Evolutionary conservation across 2,329 filamentous ascomycete species (phyloP), one percentile per base, ranked within the genome.

Genomic region (Allantophomopsis cytisporea): DNA sequence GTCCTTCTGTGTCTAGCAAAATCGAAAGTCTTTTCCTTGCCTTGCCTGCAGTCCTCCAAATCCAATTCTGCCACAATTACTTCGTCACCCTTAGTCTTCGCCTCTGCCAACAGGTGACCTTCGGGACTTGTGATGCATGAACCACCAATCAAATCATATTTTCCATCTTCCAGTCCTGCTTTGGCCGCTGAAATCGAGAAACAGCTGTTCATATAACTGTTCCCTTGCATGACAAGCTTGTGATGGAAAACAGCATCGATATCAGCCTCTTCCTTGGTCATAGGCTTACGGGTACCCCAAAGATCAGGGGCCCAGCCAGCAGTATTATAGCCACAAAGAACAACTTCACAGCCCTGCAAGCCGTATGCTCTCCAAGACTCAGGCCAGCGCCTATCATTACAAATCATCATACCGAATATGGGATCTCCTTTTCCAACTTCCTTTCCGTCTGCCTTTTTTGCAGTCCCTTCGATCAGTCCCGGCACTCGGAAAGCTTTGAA

Each of bases 371-470:
- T 54, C 68, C 69, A 73, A 1, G 61, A 63, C 46, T 73, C 69
- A 1, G 65, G 58, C 69, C 69, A 73, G 7, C 69, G 58, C 4
- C 68, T 54, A 50, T 72, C 69, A 46, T 72, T 73, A 54, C 69
- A 73, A 40, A 72, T 70, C 49, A 73, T 57, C 66, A 71, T 70
- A 7, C 69, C 58, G 21, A 71, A 36, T 35, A 73, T 69, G 2
- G 68, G 63, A 47, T 73, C 68, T 2, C 65, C 64, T 40, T 58
- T 60, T 2, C 50, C 54, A 2, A 46, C 45, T 5, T 46, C 43
- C 8, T 38, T 34, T 14, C 45, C 47, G 23, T 52, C 48, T 3
- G 49, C 48, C 37, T 59, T 55, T 43, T 62, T 65, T 21, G 54
- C 38, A 2, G 53, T 56, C 33, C 51, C 56, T 0, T 49, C 36